Percentiles rank a stretch among this genome's conserved stretches.
Evolutionary conservation across 306 rosid genomes (phyloP).

Genomic region (apple (Malus domestica)): DNA sequence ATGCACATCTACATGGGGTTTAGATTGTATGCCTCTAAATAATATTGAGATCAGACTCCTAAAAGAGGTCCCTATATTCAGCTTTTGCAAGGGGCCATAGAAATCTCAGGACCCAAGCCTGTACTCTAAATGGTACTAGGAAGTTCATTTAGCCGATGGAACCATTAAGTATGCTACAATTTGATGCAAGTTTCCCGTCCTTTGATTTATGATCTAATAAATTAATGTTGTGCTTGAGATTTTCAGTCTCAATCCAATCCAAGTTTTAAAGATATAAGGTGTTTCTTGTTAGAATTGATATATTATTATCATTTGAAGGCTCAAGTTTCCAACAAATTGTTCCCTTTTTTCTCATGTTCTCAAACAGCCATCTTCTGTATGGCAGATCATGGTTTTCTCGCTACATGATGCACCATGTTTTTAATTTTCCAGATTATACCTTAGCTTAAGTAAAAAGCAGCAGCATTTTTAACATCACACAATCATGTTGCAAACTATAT

Average conservation of each 20-base stretch:
- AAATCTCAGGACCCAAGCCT: not conserved
- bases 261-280: not conserved
- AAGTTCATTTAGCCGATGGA: not conserved
- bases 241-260: not conserved
- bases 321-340: not conserved
- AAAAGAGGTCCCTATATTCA: not conserved
- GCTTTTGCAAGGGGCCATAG: not conserved
- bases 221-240: not conserved
- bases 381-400: not conserved
- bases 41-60: not conserved
- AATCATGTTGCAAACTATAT: not conserved
- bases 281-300: not conserved
- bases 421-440: not conserved
- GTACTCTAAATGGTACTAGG: not conserved
- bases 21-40: not conserved
- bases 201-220: not conserved
- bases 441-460: not conserved
- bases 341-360: not conserved
- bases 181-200: not conserved
- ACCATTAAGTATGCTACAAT: not conserved
- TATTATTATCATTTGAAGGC: not conserved
- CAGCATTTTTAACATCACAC: not conserved
- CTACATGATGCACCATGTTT: not conserved
- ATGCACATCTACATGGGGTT: not conserved
- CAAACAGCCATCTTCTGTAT: not conserved